Percentiles rank a stretch among this genome's conserved stretches.
These are phyloP conservation scores for Macrocybe gigantea DNA, from an alignment of 768 basidiomycete genomes.

Conservation along the genomic window DNA sequence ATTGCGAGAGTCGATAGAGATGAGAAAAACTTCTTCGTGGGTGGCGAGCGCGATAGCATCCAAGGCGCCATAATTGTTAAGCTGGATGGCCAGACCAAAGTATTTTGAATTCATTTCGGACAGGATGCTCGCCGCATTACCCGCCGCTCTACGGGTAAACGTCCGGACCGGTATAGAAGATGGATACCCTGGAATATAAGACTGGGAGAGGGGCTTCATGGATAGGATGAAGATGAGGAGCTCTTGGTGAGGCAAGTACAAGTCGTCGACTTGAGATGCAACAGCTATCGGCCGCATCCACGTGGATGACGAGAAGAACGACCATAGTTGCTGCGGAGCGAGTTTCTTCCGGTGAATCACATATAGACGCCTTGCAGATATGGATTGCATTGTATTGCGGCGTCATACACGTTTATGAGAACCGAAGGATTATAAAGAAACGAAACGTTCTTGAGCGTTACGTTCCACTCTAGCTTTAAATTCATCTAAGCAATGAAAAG, in stretches of 20 bases:
- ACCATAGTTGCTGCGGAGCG: background rate
- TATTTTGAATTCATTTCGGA: background rate
- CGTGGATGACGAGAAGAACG: background rate
- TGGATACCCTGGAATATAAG: constrained; percentile 1
- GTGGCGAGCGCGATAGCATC: constrained; percentile 10
- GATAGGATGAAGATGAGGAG: background rate
- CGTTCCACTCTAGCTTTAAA: too few relatives aligned
- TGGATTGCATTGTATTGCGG: too few relatives aligned
- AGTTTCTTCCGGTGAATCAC: background rate
- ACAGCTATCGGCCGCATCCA: background rate
- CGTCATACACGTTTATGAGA: too few relatives aligned
- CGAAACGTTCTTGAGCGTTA: too few relatives aligned
- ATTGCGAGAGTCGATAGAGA: constrained; percentile 1
- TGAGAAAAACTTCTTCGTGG: constrained; percentile 4
- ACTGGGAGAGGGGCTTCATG: constrained; percentile 6
- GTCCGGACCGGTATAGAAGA: constrained; percentile 3
- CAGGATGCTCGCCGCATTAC: constrained; percentile 2
- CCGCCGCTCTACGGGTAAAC: constrained; percentile 9
- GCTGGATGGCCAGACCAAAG: constrained; percentile 8
- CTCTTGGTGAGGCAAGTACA: background rate
- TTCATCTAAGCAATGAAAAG: too few relatives aligned
- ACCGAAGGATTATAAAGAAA: too few relatives aligned
- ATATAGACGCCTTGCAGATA: background rate
- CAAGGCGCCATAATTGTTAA: background rate
- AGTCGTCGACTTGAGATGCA: background rate